Conservation (phyloP, 306 rosid genomes). For the Abrus pulchellus region DNA sequence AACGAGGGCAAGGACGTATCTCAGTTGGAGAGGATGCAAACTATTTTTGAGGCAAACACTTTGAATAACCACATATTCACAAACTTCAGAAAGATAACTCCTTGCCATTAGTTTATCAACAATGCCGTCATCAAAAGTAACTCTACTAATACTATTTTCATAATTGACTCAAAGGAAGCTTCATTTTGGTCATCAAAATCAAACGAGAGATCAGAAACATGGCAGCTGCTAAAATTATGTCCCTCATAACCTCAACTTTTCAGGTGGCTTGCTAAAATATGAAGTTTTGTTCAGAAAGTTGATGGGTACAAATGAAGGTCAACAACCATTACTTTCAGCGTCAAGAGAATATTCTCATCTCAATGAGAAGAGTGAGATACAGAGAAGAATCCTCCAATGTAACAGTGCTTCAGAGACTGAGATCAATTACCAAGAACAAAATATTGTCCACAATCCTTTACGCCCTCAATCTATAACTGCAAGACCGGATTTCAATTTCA, state of each 20-base stretch:
- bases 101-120: too few relatives aligned
- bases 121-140: too few relatives aligned
- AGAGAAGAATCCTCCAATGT: not conserved
- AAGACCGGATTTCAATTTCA: constrained; percentile 36
- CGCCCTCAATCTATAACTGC: not conserved
- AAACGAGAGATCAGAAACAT: too few relatives aligned
- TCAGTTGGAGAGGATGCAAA: not conserved
- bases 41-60: not conserved
- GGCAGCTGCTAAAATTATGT: too few relatives aligned
- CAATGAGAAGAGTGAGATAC: not conserved
- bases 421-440: not conserved
- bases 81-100: not conserved
- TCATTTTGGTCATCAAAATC: too few relatives aligned
- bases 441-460: not conserved
- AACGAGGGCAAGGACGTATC: not conserved
- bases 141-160: too few relatives aligned
- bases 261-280: not conserved
- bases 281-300: constrained; percentile 16
- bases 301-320: constrained; percentile 59
- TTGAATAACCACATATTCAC: not conserved
- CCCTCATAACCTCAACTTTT: too few relatives aligned
- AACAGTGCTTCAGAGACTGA: not conserved
- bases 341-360: not conserved
- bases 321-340: constrained; percentile 54
- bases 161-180: too few relatives aligned